Conservation (phyloP, 1,139 yeast species). For the Zygoascus meyerae region DNA sequence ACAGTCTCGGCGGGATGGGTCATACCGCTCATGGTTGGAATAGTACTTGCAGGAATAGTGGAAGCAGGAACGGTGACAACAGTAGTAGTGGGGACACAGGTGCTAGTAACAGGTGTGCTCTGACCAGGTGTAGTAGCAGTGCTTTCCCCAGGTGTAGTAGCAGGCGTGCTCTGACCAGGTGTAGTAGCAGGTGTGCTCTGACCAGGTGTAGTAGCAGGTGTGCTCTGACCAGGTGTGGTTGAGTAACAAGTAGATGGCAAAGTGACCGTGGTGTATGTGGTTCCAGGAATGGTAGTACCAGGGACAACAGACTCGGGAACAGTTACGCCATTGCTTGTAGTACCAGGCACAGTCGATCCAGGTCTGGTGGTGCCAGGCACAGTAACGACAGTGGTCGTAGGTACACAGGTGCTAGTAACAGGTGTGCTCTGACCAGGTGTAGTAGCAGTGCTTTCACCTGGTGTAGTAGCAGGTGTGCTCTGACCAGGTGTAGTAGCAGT, state of each 20-base stretch:
- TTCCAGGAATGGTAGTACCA: conserved; percentile 3
- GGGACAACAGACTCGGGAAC: conserved; percentile 4
- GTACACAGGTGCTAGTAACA: conserved; percentile 16
- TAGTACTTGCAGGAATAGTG: conserved; percentile 8
- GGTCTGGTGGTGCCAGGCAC: conserved; percentile 8
- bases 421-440: conserved; percentile 14
- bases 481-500: conserved; percentile 17
- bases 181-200: conserved; percentile 5
- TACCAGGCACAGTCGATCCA: conserved; percentile 6
- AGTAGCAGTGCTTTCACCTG: conserved; percentile 6
- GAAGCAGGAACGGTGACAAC: conserved; percentile 13
- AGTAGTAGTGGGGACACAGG: conserved; percentile 16
- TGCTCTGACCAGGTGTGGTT: conserved; percentile 14
- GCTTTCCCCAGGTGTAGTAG: conserved; percentile 8
- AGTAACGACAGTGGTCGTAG: conserved; percentile 15
- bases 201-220: conserved; percentile 15
- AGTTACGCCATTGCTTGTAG: not conserved
- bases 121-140: conserved; percentile 13
- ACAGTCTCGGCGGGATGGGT: conserved; percentile 1
- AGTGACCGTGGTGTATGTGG: not conserved
- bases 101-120: conserved; percentile 17
- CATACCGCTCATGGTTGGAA: no score
- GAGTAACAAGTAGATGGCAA: conserved; percentile 1
- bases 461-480: conserved; percentile 16
- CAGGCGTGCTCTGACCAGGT: conserved; percentile 8